Conservation (phyloP, 208 protist genomes). For the Wallacemonas collosoma region DNA sequence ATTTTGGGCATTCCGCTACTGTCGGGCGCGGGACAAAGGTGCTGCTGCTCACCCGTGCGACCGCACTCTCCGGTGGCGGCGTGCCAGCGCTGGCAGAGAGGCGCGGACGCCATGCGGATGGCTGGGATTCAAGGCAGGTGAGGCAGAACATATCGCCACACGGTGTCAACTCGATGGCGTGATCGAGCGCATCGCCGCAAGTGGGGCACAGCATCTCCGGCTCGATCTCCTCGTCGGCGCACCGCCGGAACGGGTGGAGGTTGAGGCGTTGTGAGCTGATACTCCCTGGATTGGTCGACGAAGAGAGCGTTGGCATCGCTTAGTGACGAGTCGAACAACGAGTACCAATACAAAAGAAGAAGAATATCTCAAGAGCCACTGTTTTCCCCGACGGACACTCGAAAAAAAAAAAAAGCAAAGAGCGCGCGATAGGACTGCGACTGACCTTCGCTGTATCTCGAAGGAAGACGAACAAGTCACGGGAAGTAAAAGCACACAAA, state of each 20-base stretch:
- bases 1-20: constrained; percentile 27
- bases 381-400: neutral
- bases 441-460: too few species aligned
- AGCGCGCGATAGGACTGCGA: neutral
- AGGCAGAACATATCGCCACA: constrained; percentile 43
- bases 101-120: neutral
- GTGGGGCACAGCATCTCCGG: constrained; percentile 36
- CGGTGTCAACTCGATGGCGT: constrained; percentile 28
- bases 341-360: neutral
- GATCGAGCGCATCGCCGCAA: constrained; percentile 32
- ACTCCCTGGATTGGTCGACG: neutral
- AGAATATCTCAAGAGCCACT: neutral
- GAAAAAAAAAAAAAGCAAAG: constrained; percentile 15
- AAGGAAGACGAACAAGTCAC: too few species aligned
- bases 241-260: constrained; percentile 1
- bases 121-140: constrained; percentile 16
- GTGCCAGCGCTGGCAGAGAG: neutral
- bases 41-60: neutral
- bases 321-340: neutral
- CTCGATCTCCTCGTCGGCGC: constrained; percentile 31
- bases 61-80: neutral
- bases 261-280: neutral
- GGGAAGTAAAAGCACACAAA: too few species aligned
- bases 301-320: neutral
- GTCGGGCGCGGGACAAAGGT: neutral